Conservation (phyloP, 257 asterid species). For the Forsythia suspensa region DNA sequence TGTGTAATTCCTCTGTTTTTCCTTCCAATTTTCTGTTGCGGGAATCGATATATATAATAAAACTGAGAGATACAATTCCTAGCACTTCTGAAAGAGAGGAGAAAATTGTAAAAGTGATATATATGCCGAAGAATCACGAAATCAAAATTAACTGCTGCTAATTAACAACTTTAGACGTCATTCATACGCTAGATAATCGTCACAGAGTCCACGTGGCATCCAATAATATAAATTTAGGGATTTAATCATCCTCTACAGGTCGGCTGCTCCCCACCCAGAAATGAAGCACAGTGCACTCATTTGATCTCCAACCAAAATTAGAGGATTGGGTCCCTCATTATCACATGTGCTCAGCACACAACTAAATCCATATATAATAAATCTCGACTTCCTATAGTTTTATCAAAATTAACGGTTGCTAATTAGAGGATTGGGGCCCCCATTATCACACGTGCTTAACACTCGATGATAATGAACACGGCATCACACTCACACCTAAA, state of each 20-base stretch:
- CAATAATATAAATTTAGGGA: slow-evolving; percentile 30
- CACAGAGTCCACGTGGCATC: slow-evolving; percentile 32
- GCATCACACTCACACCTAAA: background rate
- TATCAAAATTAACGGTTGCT: no score
- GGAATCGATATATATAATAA: no score
- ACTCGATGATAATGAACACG: background rate
- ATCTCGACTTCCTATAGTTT: background rate
- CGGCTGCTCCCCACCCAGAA: slow-evolving; percentile 27
- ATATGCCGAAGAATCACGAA: background rate
- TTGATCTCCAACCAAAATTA: slow-evolving; percentile 15
- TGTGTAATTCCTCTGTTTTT: background rate
- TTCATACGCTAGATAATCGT: slow-evolving; percentile 29
- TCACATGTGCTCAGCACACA: slow-evolving; percentile 11
- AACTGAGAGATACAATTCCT: no score
- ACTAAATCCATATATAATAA: background rate
- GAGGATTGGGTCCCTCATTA: slow-evolving; percentile 2
- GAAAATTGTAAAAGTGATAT: background rate
- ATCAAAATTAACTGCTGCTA: background rate
- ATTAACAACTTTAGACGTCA: slow-evolving; percentile 21
- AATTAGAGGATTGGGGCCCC: background rate
- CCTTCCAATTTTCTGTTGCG: background rate
- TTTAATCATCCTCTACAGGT: slow-evolving; percentile 1
- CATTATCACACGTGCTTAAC: slow-evolving; percentile 5
- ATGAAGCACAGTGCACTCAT: slow-evolving; percentile 22
- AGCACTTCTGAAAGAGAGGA: background rate